These are phyloP conservation scores for Phytophthora lateralis DNA, from an alignment of 352 stramenopile genomes.

Conservation along the genomic window DNA sequence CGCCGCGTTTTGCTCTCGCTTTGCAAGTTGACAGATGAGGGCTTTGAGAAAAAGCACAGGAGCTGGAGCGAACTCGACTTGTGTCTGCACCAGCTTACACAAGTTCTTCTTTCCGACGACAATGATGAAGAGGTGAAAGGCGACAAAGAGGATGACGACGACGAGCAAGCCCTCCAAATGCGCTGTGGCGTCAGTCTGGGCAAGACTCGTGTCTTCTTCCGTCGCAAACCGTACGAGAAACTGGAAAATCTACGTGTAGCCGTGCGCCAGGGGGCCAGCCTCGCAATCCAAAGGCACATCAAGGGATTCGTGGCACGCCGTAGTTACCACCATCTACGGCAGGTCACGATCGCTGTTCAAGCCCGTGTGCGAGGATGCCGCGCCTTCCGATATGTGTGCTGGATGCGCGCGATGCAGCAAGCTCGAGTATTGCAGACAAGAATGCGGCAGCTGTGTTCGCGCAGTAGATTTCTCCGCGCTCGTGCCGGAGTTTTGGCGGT, in stretches of 20 bases:
- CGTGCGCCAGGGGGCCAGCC: slow-evolving; percentile 37
- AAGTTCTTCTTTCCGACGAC: slow-evolving; percentile 30
- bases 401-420: slow-evolving; percentile 46
- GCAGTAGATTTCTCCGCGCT: slow-evolving; percentile 46
- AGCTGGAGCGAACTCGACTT: slow-evolving; percentile 32
- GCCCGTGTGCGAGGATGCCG: slow-evolving; percentile 40
- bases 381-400: slow-evolving; percentile 42
- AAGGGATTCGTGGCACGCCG: slow-evolving; percentile 53
- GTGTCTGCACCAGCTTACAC: slow-evolving; percentile 40
- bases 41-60: slow-evolving; percentile 22
- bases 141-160: slow-evolving; percentile 18
- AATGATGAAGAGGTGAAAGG: slow-evolving; percentile 18
- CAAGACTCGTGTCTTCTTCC: slow-evolving; percentile 95
- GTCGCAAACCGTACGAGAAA: slow-evolving; percentile 93
- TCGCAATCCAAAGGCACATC: slow-evolving; percentile 58
- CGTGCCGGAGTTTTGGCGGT: slow-evolving; percentile 45
- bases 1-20: slow-evolving; percentile 52
- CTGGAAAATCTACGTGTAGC: slow-evolving; percentile 76
- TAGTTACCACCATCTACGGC: slow-evolving; percentile 41
- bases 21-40: slow-evolving; percentile 26
- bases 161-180: slow-evolving; percentile 30
- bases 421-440: slow-evolving; percentile 52
- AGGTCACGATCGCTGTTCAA: slow-evolving; percentile 54
- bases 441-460: slow-evolving; percentile 47
- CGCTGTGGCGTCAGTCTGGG: slow-evolving; percentile 77